Conservation (phyloP, 371 early-diverging fungal species). For the Circinella umbellata region DNA sequence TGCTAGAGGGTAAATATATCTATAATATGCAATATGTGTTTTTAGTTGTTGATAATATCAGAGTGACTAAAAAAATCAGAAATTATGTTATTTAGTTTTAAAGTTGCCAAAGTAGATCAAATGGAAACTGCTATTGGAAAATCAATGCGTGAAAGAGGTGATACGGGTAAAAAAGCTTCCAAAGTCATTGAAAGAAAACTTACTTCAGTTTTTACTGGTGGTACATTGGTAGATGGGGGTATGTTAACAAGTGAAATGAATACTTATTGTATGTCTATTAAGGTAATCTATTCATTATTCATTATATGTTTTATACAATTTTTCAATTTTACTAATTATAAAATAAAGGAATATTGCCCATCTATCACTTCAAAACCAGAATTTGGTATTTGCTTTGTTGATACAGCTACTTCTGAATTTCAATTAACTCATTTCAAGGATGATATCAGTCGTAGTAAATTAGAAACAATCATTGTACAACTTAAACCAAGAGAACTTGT, state of each 20-base stretch:
- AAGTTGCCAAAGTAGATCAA: slow-evolving; percentile 99
- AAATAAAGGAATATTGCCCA: slow-evolving; percentile 34
- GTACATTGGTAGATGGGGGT: slow-evolving; percentile 93
- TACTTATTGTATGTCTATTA: slow-evolving; percentile 94
- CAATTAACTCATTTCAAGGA: slow-evolving; percentile 83
- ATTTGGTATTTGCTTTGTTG: slow-evolving; percentile 93
- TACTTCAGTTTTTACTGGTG: slow-evolving; percentile 92
- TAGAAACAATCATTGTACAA: slow-evolving; percentile 95
- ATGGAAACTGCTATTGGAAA: slow-evolving; percentile 97
- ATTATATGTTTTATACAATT: neutral
- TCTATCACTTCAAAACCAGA: slow-evolving; percentile 40
- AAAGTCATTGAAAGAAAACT: slow-evolving; percentile 96
- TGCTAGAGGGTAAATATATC: slow-evolving; percentile 80
- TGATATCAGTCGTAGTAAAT: slow-evolving; percentile 81
- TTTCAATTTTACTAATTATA: slow-evolving; percentile 2
- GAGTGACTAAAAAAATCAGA: too few relatives aligned
- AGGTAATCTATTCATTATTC: slow-evolving; percentile 43
- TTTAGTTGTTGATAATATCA: too few relatives aligned
- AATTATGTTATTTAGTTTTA: slow-evolving; percentile 49
- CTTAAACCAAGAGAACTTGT: slow-evolving; percentile 90
- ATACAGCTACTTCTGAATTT: slow-evolving; percentile 94
- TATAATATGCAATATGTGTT: too few relatives aligned
- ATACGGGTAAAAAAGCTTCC: slow-evolving; percentile 59
- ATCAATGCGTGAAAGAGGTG: slow-evolving; percentile 86
- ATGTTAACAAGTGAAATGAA: slow-evolving; percentile 87